Percentiles rank a stretch among this genome's conserved stretches.
Conservation (phyloP, 176 grass and related monocot species). For the Bothriochloa decipiens region DNA sequence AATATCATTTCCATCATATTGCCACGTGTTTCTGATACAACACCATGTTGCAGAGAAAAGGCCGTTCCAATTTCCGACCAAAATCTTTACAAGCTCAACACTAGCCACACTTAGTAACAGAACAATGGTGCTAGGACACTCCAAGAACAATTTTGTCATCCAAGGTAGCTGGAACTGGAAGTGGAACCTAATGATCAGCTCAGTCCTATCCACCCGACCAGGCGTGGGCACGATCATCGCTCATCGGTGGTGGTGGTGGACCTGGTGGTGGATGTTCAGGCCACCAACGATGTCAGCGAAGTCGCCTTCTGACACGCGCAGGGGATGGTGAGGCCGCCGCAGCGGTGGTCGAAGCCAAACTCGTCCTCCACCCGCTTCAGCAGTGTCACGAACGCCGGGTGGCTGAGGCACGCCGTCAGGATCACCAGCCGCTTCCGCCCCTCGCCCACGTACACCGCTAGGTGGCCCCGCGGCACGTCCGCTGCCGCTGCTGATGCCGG, state of each 20-base stretch:
- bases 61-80: too few species aligned
- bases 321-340: conserved; percentile 58
- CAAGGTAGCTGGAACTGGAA: too few species aligned
- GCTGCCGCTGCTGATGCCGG: neutral
- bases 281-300: conserved; percentile 36
- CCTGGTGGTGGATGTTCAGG: neutral
- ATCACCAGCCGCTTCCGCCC: conserved; percentile 54
- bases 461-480: conserved; percentile 54
- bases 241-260: neutral
- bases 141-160: neutral
- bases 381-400: conserved; percentile 57
- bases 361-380: conserved; percentile 62
- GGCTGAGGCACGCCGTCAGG: conserved; percentile 52
- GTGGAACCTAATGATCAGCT: too few species aligned
- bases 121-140: too few species aligned
- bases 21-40: too few species aligned
- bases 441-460: conserved; percentile 66
- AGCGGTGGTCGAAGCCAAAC: conserved; percentile 62
- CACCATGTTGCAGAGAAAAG: too few species aligned
- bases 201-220: too few species aligned
- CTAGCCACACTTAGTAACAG: too few species aligned
- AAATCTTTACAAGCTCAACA: too few species aligned
- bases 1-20: too few species aligned
- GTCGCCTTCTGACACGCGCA: conserved; percentile 41
- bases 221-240: neutral